Conservation (phyloP, 2,329 filamentous ascomycete genomes). For the Juglanconis sp. region DNA sequence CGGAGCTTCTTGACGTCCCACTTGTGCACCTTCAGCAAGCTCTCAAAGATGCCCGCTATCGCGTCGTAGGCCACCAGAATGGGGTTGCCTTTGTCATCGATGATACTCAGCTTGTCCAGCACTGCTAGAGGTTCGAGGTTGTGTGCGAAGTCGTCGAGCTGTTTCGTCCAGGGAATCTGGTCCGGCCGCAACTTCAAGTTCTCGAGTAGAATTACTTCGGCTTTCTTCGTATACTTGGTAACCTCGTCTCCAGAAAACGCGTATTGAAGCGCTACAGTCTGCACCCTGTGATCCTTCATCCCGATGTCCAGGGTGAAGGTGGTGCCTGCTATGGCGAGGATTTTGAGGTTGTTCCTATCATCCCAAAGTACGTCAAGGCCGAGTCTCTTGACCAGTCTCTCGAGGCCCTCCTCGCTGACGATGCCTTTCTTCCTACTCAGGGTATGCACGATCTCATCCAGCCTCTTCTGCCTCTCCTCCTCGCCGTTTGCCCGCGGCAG, state of each 20-base stretch:
- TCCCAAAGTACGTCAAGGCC: conserved; percentile 66
- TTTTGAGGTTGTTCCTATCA: conserved; percentile 45
- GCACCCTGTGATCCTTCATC: conserved; percentile 59
- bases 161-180: conserved; percentile 66
- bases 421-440: conserved; percentile 57
- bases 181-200: conserved; percentile 60
- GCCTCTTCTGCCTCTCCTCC: conserved; percentile 53
- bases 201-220: conserved; percentile 61
- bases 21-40: conserved; percentile 65
- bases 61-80: conserved; percentile 76
- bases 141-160: conserved; percentile 64
- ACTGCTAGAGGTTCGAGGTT: conserved; percentile 69
- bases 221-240: conserved; percentile 57
- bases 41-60: conserved; percentile 68
- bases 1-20: conserved; percentile 64
- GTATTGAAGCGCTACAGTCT: conserved; percentile 61
- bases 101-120: conserved; percentile 69
- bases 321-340: conserved; percentile 60
- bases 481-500: conserved; percentile 41
- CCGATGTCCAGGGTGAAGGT: conserved; percentile 60
- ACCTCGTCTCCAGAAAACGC: conserved; percentile 57
- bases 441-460: conserved; percentile 49
- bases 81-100: conserved; percentile 34
- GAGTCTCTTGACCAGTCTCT: conserved; percentile 63
- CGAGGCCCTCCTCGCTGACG: conserved; percentile 73